Conservation (phyloP, 225 moss, liverwort and hornwort genomes). For the Marchantia paleacea region DNA sequence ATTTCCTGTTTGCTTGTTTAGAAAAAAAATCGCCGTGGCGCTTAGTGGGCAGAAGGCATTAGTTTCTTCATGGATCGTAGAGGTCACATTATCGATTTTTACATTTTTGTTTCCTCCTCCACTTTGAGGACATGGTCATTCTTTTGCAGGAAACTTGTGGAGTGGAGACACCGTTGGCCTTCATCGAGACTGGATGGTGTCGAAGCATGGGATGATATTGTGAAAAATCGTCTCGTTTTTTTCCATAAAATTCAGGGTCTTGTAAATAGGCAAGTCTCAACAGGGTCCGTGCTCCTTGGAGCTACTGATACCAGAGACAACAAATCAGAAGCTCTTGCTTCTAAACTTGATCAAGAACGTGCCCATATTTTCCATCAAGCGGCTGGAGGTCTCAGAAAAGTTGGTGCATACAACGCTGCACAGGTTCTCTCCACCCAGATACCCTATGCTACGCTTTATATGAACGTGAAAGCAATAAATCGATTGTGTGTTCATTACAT, state of each 20-base stretch:
- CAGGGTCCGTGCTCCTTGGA: constrained; percentile 1
- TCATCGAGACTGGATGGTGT: constrained; percentile 66
- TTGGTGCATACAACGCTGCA: constrained; percentile 64
- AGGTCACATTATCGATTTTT: not conserved
- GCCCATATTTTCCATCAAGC: constrained; percentile 63
- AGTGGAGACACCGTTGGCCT: constrained; percentile 90
- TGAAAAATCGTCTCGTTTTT: constrained; percentile 73
- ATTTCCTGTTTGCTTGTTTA: not conserved
- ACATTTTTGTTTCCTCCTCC: not conserved
- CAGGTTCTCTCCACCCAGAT: constrained; percentile 45
- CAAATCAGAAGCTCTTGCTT: constrained; percentile 24
- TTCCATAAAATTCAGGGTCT: constrained; percentile 60
- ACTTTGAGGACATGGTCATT: not conserved
- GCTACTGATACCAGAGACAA: constrained; percentile 18
- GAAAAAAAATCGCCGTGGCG: not conserved
- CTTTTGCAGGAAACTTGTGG: constrained; percentile 55
- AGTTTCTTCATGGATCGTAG: not conserved
- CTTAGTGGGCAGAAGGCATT: not conserved
- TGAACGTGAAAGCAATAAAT: not conserved
- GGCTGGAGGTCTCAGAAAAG: constrained; percentile 63
- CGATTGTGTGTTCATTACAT: not conserved
- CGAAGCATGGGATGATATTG: constrained; percentile 89
- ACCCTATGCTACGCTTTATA: not conserved
- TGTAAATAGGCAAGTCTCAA: constrained; percentile 41
- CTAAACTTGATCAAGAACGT: constrained; percentile 61